Base-by-base conservation (phyloP, 2,329 filamentous ascomycete species). In the Aspergillus sp. region DNA sequence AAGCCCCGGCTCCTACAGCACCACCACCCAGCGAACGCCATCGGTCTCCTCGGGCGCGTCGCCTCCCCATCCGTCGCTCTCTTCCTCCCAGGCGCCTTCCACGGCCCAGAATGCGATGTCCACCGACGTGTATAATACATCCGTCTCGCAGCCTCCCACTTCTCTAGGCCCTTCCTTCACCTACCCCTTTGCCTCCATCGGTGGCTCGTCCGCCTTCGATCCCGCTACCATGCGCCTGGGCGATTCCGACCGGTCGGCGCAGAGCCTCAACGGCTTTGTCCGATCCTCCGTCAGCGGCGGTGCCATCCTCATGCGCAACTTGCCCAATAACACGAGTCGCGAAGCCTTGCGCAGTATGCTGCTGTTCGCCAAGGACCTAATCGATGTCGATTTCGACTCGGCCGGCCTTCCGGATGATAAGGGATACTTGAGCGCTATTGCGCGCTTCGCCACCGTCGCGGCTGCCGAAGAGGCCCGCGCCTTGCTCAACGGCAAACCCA, bases 301-400 rank as follows among this genome's bases (percentile, higher is more conserved):
- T 43, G 70, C 74, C 43, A 75, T 87, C 54, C 67, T 83, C 50
- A 76, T 87, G 71, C 82, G 82, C 62, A 82, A 79, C 60, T 73
- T 87, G 13, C 82, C 83, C 3, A 77, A 74, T 53, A 83, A 78
- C 64, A 85, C 79, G 41, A 82, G 78, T 61, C 70, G 75, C 47
- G 83, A 85, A 56, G 75, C 80, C 16, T 75, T 87, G 51, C 78
- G 80, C 58, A 83, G 80, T 65, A 84, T 87, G 75, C 73, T 87
- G 5, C 74, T 85, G n/a, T 86, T 87, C 60, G 82, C 83, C 17
- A 82, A 83, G 60, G 82, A 86, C 56, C 75, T 86, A 45, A 70
- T 84, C 45, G 80, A 84, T 56, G 79, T 79, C 50, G 80, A 83
- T 49, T 78, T 86, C 55, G 72, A 85, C 14, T 70, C 75, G 4